Conservation (phyloP, 768 basidiomycete genomes). For the Russula lepida region DNA sequence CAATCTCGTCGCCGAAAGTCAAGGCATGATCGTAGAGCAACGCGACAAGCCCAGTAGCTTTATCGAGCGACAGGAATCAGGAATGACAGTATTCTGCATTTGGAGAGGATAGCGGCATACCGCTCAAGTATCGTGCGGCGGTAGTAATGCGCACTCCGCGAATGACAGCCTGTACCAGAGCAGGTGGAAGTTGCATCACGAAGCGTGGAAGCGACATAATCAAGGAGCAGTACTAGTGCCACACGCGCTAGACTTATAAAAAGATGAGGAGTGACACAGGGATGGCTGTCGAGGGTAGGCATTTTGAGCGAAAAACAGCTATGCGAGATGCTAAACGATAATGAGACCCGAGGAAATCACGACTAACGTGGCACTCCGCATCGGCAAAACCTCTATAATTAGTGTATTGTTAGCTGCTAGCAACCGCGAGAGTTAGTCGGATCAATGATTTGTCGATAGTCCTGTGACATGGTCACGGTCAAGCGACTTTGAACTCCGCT, state of each 20-base stretch:
- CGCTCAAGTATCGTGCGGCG: not conserved
- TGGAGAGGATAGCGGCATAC: not conserved
- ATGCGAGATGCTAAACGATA: not conserved
- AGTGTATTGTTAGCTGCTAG: not conserved
- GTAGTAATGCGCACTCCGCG: not conserved
- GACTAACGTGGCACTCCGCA: not conserved
- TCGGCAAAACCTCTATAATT: not conserved
- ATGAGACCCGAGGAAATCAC: not conserved
- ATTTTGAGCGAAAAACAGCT: not conserved
- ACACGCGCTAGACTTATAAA: too few species aligned
- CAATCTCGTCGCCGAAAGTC: slow-evolving; percentile 34
- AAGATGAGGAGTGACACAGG: not conserved
- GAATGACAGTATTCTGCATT: not conserved
- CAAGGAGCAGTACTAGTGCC: not conserved
- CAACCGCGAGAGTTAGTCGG: not conserved
- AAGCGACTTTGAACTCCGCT: not conserved
- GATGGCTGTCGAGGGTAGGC: not conserved
- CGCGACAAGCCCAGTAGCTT: slow-evolving; percentile 29
- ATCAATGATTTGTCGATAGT: not conserved
- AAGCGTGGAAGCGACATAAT: not conserved
- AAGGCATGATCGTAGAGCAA: slow-evolving; percentile 38
- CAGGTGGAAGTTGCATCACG: not conserved
- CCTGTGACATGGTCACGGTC: too few species aligned
- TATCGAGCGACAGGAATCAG: not conserved
- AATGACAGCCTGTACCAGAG: not conserved